Evolutionary conservation across 306 rosid species (phyloP).

Genomic region (Dryas drummondii): DNA sequence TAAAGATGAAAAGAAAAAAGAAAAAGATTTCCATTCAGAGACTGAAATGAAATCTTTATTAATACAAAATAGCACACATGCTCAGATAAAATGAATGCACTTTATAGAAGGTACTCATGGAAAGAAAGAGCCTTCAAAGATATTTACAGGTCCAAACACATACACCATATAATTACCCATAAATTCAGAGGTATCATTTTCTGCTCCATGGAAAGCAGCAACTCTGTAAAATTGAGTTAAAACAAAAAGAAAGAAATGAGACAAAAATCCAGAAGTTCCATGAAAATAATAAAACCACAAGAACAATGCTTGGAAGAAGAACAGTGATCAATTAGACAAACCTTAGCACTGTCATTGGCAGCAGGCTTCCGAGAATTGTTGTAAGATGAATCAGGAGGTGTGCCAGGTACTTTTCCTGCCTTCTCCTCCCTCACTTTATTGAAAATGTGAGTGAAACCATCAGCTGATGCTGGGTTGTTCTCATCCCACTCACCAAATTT

Average conservation of each 20-base stretch:
- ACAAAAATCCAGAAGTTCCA: not conserved
- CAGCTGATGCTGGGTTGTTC: slow-evolving; percentile 73
- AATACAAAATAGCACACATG: slow-evolving; percentile 34
- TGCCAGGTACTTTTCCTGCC: slow-evolving; percentile 47
- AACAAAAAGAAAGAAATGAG: slow-evolving; percentile 19
- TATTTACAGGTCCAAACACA: slow-evolving; percentile 60
- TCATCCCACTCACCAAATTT: slow-evolving; percentile 97
- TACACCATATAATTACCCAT: slow-evolving; percentile 39
- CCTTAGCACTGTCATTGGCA: slow-evolving; percentile 44
- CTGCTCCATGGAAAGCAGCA: slow-evolving; percentile 71
- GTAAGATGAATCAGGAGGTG: slow-evolving; percentile 43
- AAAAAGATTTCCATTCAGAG: slow-evolving; percentile 9
- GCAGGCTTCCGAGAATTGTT: slow-evolving; percentile 23
- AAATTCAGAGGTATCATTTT: slow-evolving; percentile 38
- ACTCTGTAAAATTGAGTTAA: slow-evolving; percentile 43
- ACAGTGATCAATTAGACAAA: slow-evolving; percentile 23
- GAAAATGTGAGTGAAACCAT: slow-evolving; percentile 85
- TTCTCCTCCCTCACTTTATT: slow-evolving; percentile 71
- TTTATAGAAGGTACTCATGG: slow-evolving; percentile 19
- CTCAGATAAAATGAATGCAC: slow-evolving; percentile 20
- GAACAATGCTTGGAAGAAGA: not conserved
- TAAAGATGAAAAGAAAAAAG: not conserved
- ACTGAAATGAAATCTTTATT: slow-evolving; percentile 17
- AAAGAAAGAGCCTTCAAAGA: slow-evolving; percentile 26
- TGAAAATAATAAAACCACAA: slow-evolving; percentile 5